Base-by-base conservation (phyloP, 768 basidiomycete species). In the Tylopilus subfusipes region DNA sequence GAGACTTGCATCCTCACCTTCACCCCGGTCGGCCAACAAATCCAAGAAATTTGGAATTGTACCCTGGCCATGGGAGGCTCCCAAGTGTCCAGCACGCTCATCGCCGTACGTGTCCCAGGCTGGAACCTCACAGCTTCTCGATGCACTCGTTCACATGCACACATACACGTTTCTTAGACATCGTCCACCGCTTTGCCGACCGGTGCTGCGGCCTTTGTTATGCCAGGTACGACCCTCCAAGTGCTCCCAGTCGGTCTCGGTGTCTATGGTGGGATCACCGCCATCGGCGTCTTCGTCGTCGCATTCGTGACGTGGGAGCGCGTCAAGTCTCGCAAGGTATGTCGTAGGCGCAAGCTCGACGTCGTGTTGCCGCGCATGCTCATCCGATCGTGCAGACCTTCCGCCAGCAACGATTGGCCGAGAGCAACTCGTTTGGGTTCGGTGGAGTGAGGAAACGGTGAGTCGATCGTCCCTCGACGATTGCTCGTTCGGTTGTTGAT, bases 291-390 rank as follows among this genome's bases (percentile, higher is more conserved):
- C 60, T 83, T 88, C 56, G 83, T 90, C 22, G 88, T 95, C 54
- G 86, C 82, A 48, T 74, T 92, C 68, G 91, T 94, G 59, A 92
- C 90, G 7, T 91, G 85, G 65, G 91, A 95, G 76, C 82, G 93
- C 44, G 84, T 90, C 24, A 88, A 86, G 71, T 91, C 91, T 67
- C 85, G 90, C 75, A 88, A 83, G 79, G 90, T 89, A 55, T 52
- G 80, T 53, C 24, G 5, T 27, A 14, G 30, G 27, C 27, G 14
- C 24, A 18, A 4, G 14, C 34, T 4, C 16, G 25, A 8, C 24
- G 42, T 25, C 42, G 12, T 6, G 19, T 0, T 3, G 18, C 16
- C 9, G 33, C 19, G 11, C 10, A 12, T 51, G 24, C n/a, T 53
- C n/a, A 54, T 52, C 24, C 46, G 24, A 10, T 60, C 47, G 19